Evolutionary conservation across 2,329 filamentous ascomycete species (phyloP).

Genomic region (Biscogniauxia mediterranea): DNA sequence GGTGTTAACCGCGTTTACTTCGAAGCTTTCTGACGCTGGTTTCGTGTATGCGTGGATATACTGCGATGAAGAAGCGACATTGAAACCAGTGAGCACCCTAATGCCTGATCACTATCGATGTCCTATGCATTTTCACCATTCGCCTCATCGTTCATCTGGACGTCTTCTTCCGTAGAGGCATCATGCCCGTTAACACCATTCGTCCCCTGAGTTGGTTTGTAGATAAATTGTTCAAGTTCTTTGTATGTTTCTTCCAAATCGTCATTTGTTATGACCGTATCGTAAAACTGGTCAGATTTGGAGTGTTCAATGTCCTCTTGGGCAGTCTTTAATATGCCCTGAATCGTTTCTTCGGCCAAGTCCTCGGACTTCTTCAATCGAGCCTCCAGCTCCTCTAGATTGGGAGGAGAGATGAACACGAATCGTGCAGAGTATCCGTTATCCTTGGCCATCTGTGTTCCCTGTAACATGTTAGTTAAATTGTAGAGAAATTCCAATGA

Average conservation of each 20-base stretch:
- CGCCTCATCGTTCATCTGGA: constrained; percentile 18
- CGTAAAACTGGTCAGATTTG: constrained; percentile 45
- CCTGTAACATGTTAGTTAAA: constrained; percentile 35
- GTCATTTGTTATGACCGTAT: constrained; percentile 51
- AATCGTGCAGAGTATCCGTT: constrained; percentile 55
- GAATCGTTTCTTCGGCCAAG: constrained; percentile 46
- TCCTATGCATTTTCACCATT: constrained; percentile 14
- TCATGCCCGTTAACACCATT: constrained; percentile 22
- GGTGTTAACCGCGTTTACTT: not conserved
- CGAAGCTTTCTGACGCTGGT: not conserved
- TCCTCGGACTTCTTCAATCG: constrained; percentile 43
- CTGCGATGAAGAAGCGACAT: not conserved
- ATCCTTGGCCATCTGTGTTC: constrained; percentile 56
- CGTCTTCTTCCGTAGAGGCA: constrained; percentile 15
- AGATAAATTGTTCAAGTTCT: constrained; percentile 49
- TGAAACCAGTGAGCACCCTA: not conserved
- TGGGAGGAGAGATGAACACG: constrained; percentile 50
- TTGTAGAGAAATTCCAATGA: not conserved
- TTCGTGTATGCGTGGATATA: not conserved
- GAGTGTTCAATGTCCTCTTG: constrained; percentile 43
- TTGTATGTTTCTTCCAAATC: constrained; percentile 49
- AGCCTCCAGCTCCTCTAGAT: constrained; percentile 36
- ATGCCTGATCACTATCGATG: not conserved
- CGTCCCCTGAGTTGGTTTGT: constrained; percentile 29
- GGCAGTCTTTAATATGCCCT: constrained; percentile 41